These are phyloP conservation scores for Malus hybrid DNA, from an alignment of 331 rosid species.

Conservation along the genomic window DNA sequence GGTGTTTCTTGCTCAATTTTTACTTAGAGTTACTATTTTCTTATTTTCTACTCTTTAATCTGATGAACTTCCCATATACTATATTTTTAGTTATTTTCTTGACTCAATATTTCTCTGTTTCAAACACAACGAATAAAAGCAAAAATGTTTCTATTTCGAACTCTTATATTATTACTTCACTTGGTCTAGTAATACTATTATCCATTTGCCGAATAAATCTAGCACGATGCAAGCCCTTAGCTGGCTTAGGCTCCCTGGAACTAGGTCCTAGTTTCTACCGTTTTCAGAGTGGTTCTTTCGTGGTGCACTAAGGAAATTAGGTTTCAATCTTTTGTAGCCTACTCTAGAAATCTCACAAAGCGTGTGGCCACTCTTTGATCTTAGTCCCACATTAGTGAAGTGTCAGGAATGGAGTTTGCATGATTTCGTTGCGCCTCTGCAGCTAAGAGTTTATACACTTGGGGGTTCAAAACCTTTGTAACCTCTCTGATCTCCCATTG, in stretches of 20 bases:
- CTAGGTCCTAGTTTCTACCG: background rate
- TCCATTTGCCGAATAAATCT: background rate
- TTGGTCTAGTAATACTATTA: background rate
- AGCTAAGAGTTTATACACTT: background rate
- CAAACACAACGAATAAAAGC: background rate
- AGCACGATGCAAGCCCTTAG: background rate
- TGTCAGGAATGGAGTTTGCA: background rate
- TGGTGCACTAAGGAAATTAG: background rate
- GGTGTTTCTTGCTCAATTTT: conserved; percentile 2
- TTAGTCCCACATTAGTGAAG: background rate
- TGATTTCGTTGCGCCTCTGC: background rate
- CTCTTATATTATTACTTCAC: background rate
- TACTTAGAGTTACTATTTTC: background rate
- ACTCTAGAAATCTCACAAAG: background rate
- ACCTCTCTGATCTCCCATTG: background rate
- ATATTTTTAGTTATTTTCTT: background rate
- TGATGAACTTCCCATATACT: background rate
- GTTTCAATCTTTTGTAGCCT: background rate
- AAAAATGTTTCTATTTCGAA: no score
- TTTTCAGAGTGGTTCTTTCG: background rate
- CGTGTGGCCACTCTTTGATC: background rate
- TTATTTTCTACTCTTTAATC: background rate
- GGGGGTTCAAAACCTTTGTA: background rate
- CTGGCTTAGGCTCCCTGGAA: background rate
- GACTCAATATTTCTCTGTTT: background rate